These are phyloP conservation scores for Diaporthe ilicicola DNA, from an alignment of 2,329 filamentous ascomycete species.

Conservation along the genomic window DNA sequence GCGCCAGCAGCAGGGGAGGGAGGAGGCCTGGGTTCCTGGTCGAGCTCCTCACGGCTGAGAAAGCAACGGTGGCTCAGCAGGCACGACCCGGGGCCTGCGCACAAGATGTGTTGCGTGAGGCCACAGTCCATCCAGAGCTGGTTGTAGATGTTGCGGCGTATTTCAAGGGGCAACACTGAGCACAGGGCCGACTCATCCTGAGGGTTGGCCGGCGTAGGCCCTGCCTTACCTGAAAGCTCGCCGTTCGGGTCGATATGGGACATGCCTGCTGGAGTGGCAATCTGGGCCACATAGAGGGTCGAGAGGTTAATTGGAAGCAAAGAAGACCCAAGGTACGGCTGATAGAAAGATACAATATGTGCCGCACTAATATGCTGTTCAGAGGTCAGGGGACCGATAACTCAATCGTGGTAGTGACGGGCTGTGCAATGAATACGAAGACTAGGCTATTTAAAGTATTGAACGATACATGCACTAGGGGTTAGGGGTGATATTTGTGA, in stretches of 20 bases:
- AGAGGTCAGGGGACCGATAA: not conserved
- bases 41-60: not conserved
- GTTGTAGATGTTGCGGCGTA: conserved; percentile 29
- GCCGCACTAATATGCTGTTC: not conserved
- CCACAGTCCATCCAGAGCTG: conserved; percentile 29
- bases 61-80: conserved; percentile 21
- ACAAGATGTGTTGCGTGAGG: conserved; percentile 21
- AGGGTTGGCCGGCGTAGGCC: not conserved
- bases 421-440: no score
- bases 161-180: conserved; percentile 23
- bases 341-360: not conserved
- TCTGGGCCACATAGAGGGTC: no score
- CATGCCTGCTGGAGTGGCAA: no score
- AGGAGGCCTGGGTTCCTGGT: not conserved
- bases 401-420: not conserved
- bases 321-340: no score
- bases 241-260: no score
- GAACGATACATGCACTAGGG: not conserved
- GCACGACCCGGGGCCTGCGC: not conserved
- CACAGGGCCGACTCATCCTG: conserved; percentile 35
- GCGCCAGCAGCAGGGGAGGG: not conserved
- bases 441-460: no score
- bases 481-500: not conserved
- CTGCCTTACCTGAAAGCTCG: no score
- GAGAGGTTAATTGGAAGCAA: no score